Conservation (phyloP, 805 yeast species). For the Hanseniaspora valbyensis region DNA sequence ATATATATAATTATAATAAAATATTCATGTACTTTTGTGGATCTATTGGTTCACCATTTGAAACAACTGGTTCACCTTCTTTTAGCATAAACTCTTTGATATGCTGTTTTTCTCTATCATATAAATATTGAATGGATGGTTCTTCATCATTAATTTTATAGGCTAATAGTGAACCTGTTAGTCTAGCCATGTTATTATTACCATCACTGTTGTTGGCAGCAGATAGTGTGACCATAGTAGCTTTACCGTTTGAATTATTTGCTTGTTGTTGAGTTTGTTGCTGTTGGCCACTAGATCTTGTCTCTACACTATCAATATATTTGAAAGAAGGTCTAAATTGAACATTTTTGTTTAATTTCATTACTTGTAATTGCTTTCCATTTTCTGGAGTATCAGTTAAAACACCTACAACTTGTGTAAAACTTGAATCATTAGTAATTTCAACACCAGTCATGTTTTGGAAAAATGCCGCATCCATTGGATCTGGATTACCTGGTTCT, state of each 20-base stretch:
- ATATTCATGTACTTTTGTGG: conserved; percentile 2
- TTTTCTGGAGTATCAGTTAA: conserved; percentile 21
- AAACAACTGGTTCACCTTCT: not conserved
- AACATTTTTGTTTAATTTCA: conserved; percentile 54
- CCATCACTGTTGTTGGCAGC: conserved; percentile 52
- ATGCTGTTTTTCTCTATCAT: conserved; percentile 11
- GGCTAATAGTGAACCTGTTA: conserved; percentile 61
- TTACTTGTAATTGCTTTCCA: conserved; percentile 46
- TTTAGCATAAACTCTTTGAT: not conserved
- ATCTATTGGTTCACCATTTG: conserved; percentile 5
- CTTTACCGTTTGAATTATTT: conserved; percentile 29
- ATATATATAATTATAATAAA: not conserved
- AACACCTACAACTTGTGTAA: conserved; percentile 28
- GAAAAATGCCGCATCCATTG: conserved; percentile 48
- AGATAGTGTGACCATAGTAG: conserved; percentile 65
- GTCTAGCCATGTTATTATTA: conserved; percentile 38
- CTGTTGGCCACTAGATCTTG: not conserved
- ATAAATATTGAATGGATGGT: conserved; percentile 27
- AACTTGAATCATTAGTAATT: conserved; percentile 36
- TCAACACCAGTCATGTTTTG: conserved; percentile 56
- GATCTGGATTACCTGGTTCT: conserved; percentile 42
- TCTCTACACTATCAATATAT: conserved; percentile 54
- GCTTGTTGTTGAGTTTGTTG: conserved; percentile 33
- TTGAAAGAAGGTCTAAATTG: conserved; percentile 76
- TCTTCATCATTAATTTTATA: conserved; percentile 57